Conservation (phyloP, 176 grass and related monocot genomes). For the barley (Hordeum vulgare) region MorexV3_pseudomolecules_assembly NC_058524.1:242021088-242021587, state of each 20-base stretch:
- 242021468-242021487: not conserved
- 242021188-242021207: conserved; percentile 27
- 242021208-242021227: conserved; percentile 18
- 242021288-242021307: not conserved
- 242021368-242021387: not conserved
- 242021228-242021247: not conserved
- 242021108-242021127: conserved; percentile 35
- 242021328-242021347: not conserved
- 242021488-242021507: not conserved
- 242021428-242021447: not conserved
- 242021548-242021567: not conserved
- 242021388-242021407: not conserved
- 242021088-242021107: conserved; percentile 28
- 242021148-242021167: too few species aligned
- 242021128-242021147: conserved; percentile 21
- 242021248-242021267: not conserved
- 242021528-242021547: not conserved
- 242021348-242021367: not conserved
- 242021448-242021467: not conserved
- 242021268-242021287: not conserved
- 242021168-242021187: conserved; percentile 41
- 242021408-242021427: not conserved
- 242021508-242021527: not conserved
- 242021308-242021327: not conserved
- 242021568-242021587: not conserved